A percentile compares a stretch with the other conserved stretches of the same genome.
phyloP scores from a whole-genome alignment of 1,284 basidiomycete species.

The Malassezia nana region DNA sequence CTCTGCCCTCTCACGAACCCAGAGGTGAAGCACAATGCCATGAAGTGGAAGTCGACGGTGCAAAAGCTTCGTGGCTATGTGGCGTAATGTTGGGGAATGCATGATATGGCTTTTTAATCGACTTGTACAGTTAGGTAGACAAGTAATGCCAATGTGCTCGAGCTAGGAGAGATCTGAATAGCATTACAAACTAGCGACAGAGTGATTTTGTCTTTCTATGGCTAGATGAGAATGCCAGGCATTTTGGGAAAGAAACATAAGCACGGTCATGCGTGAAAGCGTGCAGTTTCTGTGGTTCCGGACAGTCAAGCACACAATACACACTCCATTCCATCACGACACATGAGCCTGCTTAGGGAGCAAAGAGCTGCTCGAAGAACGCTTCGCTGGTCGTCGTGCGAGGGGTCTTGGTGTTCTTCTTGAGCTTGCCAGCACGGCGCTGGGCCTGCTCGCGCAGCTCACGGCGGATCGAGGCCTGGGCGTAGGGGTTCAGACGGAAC shows the following conservation, averaged over 20 bases:
- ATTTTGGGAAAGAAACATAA: conserved; percentile 9
- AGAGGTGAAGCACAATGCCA: conserved; percentile 5
- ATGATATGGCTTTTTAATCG: no score
- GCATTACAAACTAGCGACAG: conserved; percentile 1
- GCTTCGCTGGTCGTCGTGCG: conserved; percentile 61
- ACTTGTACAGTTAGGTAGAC: no score
- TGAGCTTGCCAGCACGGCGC: conserved; percentile 36
- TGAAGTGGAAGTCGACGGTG: conserved; percentile 8
- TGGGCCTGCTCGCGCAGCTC: conserved; percentile 40
- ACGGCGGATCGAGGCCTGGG: conserved; percentile 53
- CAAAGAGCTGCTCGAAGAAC: conserved; percentile 67
- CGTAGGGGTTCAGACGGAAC: conserved; percentile 99
- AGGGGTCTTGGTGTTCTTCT: conserved; percentile 33
- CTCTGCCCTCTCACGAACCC: conserved; percentile 11
- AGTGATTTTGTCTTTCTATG: neutral
- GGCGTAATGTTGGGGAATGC: no score
- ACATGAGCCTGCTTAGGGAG: conserved; percentile 9
- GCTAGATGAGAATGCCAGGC: conserved; percentile 8
- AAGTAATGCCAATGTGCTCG: neutral
- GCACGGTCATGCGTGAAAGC: neutral
- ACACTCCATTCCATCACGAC: neutral
- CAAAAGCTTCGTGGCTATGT: conserved; percentile 3
- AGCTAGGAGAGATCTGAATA: neutral
- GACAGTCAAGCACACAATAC: neutral
- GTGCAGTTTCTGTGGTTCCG: neutral